A percentile compares a stretch with the other conserved stretches of the same genome.
Conservation (phyloP, 371 early-diverging fungal species). For the Chytridium lagenaria region DNA sequence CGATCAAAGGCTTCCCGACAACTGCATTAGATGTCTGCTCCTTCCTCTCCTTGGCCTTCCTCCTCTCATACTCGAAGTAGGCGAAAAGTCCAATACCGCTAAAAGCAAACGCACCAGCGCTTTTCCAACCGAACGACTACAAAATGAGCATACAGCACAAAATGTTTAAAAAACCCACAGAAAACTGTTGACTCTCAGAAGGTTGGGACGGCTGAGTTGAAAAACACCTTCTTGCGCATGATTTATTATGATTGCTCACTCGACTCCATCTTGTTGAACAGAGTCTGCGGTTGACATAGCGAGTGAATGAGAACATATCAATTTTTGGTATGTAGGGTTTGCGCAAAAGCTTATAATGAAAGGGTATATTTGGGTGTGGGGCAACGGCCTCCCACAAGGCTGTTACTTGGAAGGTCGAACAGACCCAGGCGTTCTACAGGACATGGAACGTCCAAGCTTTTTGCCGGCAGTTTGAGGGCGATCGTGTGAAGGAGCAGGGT, state of each 20-base stretch:
- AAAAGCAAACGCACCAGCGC: conserved; percentile 32
- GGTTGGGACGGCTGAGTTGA: too few relatives aligned
- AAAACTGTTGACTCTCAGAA: conserved; percentile 18
- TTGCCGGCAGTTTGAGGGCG: neutral
- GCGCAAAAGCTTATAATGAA: too few relatives aligned
- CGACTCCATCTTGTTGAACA: too few relatives aligned
- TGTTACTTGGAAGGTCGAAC: conserved; percentile 14
- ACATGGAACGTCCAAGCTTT: conserved; percentile 16
- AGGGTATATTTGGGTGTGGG: too few relatives aligned
- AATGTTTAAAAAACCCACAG: neutral
- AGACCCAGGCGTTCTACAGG: conserved; percentile 25
- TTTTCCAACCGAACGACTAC: conserved; percentile 41
- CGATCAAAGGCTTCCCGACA: conserved; percentile 79
- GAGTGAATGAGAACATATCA: too few relatives aligned
- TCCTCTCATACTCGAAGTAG: conserved; percentile 47
- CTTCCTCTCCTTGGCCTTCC: conserved; percentile 28
- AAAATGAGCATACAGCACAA: neutral
- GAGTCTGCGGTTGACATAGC: too few relatives aligned
- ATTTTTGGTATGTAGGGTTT: too few relatives aligned
- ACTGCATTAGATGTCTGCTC: conserved; percentile 16
- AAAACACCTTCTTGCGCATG: too few relatives aligned
- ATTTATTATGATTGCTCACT: too few relatives aligned
- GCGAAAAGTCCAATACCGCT: conserved; percentile 39
- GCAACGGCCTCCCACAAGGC: neutral
- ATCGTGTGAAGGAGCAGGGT: neutral